These are phyloP conservation scores for Roridomyces roridus DNA, from an alignment of 768 basidiomycete species.

Conservation along the genomic window DNA sequence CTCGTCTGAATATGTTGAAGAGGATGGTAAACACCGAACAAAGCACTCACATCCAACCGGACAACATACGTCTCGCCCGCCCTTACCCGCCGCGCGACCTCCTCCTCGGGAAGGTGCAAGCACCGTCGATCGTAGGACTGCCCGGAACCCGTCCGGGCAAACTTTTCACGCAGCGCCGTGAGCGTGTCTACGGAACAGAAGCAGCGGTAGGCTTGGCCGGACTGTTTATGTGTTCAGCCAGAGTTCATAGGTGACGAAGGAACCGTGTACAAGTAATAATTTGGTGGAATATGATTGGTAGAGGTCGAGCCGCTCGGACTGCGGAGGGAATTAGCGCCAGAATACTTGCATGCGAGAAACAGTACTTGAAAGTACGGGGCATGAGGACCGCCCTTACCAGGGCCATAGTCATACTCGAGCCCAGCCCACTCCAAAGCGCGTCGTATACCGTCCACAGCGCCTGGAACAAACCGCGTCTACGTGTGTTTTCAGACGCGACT, in stretches of 20 bases:
- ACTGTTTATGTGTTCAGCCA: conserved; percentile 46
- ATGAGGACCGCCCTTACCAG: conserved; percentile 74
- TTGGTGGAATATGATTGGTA: conserved; percentile 77
- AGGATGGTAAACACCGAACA: neutral
- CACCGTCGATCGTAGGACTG: conserved; percentile 90
- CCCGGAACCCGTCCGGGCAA: conserved; percentile 77
- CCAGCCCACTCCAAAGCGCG: conserved; percentile 89
- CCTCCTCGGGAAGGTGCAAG: conserved; percentile 85
- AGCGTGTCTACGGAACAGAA: conserved; percentile 87
- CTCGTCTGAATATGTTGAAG: conserved; percentile 53
- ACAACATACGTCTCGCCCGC: conserved; percentile 83
- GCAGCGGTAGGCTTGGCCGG: conserved; percentile 91
- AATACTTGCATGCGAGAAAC: conserved; percentile 1
- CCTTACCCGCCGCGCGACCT: conserved; percentile 73
- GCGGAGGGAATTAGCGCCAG: conserved; percentile 11
- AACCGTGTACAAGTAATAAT: conserved; percentile 71
- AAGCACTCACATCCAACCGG: conserved; percentile 78
- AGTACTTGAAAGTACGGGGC: conserved; percentile 88
- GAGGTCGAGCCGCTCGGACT: conserved; percentile 90
- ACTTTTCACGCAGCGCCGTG: conserved; percentile 65
- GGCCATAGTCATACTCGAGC: conserved; percentile 90
- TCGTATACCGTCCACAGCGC: conserved; percentile 82
- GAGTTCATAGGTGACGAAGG: neutral
- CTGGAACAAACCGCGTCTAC: conserved; percentile 82
- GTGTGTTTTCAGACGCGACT: neutral